Evolutionary conservation across 2,329 filamentous ascomycete genomes (phyloP), one percentile per base, ranked within the genome.

Genomic region (Cordyceps tenuipes): DNA sequence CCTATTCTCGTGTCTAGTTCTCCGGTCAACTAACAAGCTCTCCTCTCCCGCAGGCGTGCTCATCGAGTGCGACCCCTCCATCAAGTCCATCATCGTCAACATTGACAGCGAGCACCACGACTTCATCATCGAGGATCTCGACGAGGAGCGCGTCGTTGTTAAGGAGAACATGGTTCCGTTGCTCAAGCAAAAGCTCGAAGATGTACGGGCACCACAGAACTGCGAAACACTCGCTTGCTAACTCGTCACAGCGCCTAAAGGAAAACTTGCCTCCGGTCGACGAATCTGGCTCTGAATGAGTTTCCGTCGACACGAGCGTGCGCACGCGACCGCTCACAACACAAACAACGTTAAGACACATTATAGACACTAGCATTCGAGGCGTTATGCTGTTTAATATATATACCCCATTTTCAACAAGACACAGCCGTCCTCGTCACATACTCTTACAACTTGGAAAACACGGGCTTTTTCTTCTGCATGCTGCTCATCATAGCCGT

Each of bases 21-120:
- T 23, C 1, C 21, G 57, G 26, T 34, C n/a, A 26, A 26, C 36
- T 21, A 21, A 55, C 52, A 43, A 43, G 6, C n/a, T 12, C 21
- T 19, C 19, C n/a, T 7, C n/a, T n/a, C 2, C 19, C 12, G 52
- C 43, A 83, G 89, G 89, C 63, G 86, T 90, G 31, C 81, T 93
- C 64, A 85, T 93, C 73, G 84, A 91, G 73, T 91, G 88, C 74
- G 89, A 93, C 70, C 87, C 89, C n/a, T 90, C 88, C 49, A 91
- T 93, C 80, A 92, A 91, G 74, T 88, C 89, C 64, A 91, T 92
- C 77, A 87, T 93, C 68, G 79, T 89, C 66, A 88, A 86, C 68
- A 89, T 93, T 66, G 87, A 93, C 73, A 82, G 78, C 67, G 78
- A 83, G 61, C 80, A 81, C 65, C 85, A 91, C 72, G 84, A 87